phyloP scores from a whole-genome alignment of 352 stramenopile genomes.

The Poterioochromonas sp. region DNA sequence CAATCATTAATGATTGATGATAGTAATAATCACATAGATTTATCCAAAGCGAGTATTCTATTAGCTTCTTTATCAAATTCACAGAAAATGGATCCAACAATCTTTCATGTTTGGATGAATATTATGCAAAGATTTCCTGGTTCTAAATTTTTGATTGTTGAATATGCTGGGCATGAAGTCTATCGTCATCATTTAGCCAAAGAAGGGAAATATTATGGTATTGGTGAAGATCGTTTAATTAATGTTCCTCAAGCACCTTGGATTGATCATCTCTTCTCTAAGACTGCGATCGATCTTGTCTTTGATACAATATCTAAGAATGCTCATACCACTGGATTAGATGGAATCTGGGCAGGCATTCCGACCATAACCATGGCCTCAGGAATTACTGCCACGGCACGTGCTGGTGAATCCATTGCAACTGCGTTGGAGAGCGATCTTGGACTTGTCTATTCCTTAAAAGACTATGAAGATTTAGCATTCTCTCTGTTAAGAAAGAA shows the following conservation, averaged over 20 bases:
- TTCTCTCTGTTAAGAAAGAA: slow-evolving; percentile 50
- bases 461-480: slow-evolving; percentile 66
- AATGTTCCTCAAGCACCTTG: slow-evolving; percentile 45
- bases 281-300: slow-evolving; percentile 59
- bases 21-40: not conserved
- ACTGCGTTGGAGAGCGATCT: not conserved
- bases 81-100: slow-evolving; percentile 66
- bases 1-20: slow-evolving; percentile 24
- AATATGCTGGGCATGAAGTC: slow-evolving; percentile 47
- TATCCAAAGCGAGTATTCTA: slow-evolving; percentile 45
- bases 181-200: not conserved
- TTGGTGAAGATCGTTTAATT: not conserved
- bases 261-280: slow-evolving; percentile 64
- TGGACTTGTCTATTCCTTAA: slow-evolving; percentile 51
- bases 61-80: slow-evolving; percentile 73
- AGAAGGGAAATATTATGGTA: not conserved
- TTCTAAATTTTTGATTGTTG: slow-evolving; percentile 62
- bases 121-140: slow-evolving; percentile 58
- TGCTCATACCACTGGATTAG: slow-evolving; percentile 62
- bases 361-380: slow-evolving; percentile 61
- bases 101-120: slow-evolving; percentile 66
- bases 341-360: slow-evolving; percentile 63
- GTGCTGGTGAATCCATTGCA: slow-evolving; percentile 50
- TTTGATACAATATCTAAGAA: slow-evolving; percentile 71
- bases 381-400: not conserved